These are phyloP conservation scores for Exsudoporus floridanus DNA, from an alignment of 1,284 basidiomycete species.

Conservation along the genomic window DNA sequence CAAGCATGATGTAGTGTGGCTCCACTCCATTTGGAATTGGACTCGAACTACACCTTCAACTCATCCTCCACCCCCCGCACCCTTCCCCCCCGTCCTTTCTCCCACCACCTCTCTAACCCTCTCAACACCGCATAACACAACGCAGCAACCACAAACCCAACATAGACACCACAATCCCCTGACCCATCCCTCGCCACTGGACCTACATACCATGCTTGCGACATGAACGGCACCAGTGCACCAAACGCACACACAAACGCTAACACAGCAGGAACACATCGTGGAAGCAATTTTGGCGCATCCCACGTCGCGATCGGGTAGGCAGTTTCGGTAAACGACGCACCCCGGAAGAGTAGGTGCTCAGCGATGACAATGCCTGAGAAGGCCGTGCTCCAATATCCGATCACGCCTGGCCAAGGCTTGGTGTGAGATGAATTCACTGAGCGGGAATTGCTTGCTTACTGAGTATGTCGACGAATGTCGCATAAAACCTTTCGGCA, in stretches of 20 bases:
- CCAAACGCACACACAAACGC: slow-evolving; percentile 49
- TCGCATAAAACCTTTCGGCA: slow-evolving; percentile 55
- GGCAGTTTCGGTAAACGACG: slow-evolving; percentile 30
- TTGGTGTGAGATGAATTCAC: slow-evolving; percentile 1
- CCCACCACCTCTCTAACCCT: slow-evolving; percentile 38
- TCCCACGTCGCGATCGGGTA: slow-evolving; percentile 29
- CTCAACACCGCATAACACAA: slow-evolving; percentile 43
- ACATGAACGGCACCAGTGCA: slow-evolving; percentile 57
- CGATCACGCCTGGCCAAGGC: slow-evolving; percentile 43
- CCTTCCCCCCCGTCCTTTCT: background rate
- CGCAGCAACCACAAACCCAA: slow-evolving; percentile 45
- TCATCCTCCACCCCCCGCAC: background rate
- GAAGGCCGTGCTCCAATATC: slow-evolving; percentile 63
- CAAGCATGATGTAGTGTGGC: no score
- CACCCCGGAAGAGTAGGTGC: slow-evolving; percentile 54
- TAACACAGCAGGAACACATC: slow-evolving; percentile 40
- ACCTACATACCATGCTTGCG: slow-evolving; percentile 57
- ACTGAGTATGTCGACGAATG: slow-evolving; percentile 57
- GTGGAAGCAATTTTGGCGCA: slow-evolving; percentile 22
- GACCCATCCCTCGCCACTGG: slow-evolving; percentile 47
- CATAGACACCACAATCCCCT: slow-evolving; percentile 57
- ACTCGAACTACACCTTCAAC: slow-evolving; percentile 6
- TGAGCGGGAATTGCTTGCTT: slow-evolving; percentile 14
- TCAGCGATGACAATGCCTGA: slow-evolving; percentile 54
- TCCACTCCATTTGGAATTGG: background rate